Evolutionary conservation across 345 rosid species (phyloP).

Genomic region (Eucalyptus marginata): DNA sequence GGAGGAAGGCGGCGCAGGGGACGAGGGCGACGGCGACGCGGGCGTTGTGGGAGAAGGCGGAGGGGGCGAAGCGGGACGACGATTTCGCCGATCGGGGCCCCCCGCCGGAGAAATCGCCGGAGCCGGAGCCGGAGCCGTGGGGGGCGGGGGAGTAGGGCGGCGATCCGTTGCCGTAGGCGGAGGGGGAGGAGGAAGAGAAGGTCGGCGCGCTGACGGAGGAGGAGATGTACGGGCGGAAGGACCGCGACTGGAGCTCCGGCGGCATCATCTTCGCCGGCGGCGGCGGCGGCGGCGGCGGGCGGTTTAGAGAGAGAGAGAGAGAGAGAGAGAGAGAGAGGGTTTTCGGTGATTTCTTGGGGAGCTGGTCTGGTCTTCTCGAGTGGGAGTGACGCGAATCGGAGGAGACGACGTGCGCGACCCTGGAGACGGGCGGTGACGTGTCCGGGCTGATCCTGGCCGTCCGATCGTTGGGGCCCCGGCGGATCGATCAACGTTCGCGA

Average conservation of each 20-base stretch:
- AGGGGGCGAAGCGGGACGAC: slow-evolving; percentile 61
- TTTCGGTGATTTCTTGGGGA: not conserved
- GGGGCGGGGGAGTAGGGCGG: slow-evolving; percentile 18
- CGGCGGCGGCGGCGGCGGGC: not conserved
- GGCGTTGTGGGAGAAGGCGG: slow-evolving; percentile 69
- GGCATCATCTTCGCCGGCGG: slow-evolving; percentile 69
- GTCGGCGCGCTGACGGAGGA: slow-evolving; percentile 30
- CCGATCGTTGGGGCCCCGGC: not conserved
- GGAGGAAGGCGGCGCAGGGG: slow-evolving; percentile 83
- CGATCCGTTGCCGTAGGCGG: slow-evolving; percentile 9
- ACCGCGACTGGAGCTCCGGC: slow-evolving; percentile 85
- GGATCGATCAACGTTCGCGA: not conserved
- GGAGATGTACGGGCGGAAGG: slow-evolving; percentile 72
- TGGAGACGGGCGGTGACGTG: slow-evolving; percentile 9
- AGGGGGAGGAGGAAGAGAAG: slow-evolving; percentile 5
- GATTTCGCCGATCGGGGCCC: not conserved
- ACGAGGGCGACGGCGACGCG: slow-evolving; percentile 71
- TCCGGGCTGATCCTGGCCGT: slow-evolving; percentile 1
- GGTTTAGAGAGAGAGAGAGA: not conserved
- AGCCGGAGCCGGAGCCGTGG: slow-evolving; percentile 21
- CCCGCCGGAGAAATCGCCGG: slow-evolving; percentile 13
- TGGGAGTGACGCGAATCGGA: not conserved
- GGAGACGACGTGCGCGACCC: not conserved
- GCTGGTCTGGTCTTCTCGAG: not conserved
- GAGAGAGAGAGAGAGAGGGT: not conserved